Evolutionary conservation across 192 early-diverging fungal genomes (phyloP).

Genomic region (Coemansia sp.): DNA sequence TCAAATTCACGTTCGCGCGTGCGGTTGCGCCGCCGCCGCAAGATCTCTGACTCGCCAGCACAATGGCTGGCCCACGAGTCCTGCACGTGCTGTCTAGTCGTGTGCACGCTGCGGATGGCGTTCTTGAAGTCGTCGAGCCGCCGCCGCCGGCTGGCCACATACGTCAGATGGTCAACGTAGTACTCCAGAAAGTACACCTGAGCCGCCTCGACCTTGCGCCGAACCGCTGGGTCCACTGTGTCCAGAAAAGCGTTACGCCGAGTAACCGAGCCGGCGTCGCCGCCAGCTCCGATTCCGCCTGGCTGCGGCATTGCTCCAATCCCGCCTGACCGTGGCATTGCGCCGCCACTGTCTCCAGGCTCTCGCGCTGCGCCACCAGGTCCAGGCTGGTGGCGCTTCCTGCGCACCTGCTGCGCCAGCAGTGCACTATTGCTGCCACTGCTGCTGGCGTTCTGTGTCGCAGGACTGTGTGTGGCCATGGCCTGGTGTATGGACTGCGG

Average conservation of each 20-base stretch:
- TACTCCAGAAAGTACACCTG: slow-evolving; percentile 72
- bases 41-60: slow-evolving; percentile 55
- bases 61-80: slow-evolving; percentile 62
- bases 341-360: background rate
- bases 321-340: slow-evolving; percentile 7
- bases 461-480: slow-evolving; percentile 20
- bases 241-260: slow-evolving; percentile 50
- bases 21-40: slow-evolving; percentile 67
- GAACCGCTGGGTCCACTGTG: slow-evolving; percentile 48
- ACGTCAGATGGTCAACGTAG: slow-evolving; percentile 74
- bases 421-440: slow-evolving; percentile 27
- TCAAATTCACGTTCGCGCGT: slow-evolving; percentile 65
- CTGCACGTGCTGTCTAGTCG: slow-evolving; percentile 54
- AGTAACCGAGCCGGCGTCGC: slow-evolving; percentile 40
- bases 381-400: background rate
- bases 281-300: slow-evolving; percentile 3
- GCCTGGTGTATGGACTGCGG: slow-evolving; percentile 38
- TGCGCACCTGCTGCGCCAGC: slow-evolving; percentile 34
- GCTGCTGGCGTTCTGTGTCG: slow-evolving; percentile 14
- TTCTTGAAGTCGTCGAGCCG: slow-evolving; percentile 63
- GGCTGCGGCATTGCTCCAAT: background rate
- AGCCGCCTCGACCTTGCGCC: slow-evolving; percentile 50
- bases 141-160: slow-evolving; percentile 63
- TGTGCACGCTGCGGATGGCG: slow-evolving; percentile 38
- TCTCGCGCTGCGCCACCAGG: slow-evolving; percentile 2